A percentile compares a stretch with the other conserved stretches of the same genome.
phyloP scores from a whole-genome alignment of 805 yeast genomes.

The Helenozyma baotianmanensis region DNA sequence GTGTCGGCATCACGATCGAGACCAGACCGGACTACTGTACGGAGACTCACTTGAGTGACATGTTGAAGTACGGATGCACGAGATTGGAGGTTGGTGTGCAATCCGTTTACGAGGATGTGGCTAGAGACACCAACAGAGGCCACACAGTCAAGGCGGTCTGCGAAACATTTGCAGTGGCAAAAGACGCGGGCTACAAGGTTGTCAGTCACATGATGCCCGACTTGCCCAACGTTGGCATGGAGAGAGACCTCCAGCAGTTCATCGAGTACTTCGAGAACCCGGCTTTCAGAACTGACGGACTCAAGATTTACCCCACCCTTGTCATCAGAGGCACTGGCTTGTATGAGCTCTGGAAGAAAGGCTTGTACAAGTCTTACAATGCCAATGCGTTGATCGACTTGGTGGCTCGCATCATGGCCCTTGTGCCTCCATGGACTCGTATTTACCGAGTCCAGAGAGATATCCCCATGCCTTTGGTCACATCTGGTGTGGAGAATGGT shows the following conservation, averaged over 20 bases:
- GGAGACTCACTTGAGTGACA: conserved; percentile 88
- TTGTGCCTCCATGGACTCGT: conserved; percentile 99
- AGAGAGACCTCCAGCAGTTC: conserved; percentile 93
- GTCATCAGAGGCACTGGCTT: conserved; percentile 97
- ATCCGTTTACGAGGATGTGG: conserved; percentile 95
- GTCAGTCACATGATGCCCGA: conserved; percentile 99
- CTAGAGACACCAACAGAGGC: conserved; percentile 96
- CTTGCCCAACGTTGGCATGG: conserved; percentile 97
- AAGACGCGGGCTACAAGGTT: conserved; percentile 96
- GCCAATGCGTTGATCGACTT: conserved; percentile 91
- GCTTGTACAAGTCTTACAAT: conserved; percentile 88
- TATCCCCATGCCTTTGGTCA: conserved; percentile 97
- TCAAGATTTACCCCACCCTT: conserved; percentile 90
- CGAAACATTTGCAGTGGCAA: conserved; percentile 92
- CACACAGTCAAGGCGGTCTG: conserved; percentile 96
- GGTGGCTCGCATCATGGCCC: conserved; percentile 91
- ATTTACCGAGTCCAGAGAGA: conserved; percentile 98
- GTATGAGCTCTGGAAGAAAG: conserved; percentile 96
- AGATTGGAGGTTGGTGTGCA: conserved; percentile 96
- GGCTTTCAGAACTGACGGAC: conserved; percentile 93
- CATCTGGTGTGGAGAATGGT: conserved; percentile 97
- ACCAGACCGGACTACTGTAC: conserved; percentile 99
- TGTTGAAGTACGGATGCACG: conserved; percentile 95
- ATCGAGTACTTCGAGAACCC: conserved; percentile 96
- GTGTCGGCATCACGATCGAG: conserved; percentile 98